Percentiles rank a stretch among this genome's conserved stretches.
phyloP scores from a whole-genome alignment of 495 filamentous ascomycete genomes.

The Ramalina peruviana region DNA sequence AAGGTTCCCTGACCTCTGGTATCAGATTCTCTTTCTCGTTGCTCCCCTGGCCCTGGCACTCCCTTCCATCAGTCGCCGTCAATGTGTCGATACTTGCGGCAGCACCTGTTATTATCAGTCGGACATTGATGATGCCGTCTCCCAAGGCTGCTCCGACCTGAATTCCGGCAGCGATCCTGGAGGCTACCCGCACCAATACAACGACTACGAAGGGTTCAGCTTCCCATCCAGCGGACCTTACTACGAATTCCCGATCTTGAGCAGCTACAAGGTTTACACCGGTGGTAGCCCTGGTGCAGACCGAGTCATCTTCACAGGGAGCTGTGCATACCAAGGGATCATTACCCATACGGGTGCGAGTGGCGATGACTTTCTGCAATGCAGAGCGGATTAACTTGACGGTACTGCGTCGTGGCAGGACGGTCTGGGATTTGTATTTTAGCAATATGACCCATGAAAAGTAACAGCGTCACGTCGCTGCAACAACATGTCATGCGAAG shows the following conservation, averaged over 20 bases:
- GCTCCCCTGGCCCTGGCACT: background rate
- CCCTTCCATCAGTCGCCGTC: conserved; percentile 11
- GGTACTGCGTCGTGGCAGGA: too few species aligned
- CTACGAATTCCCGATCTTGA: conserved; percentile 60
- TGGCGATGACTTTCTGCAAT: conserved; percentile 50
- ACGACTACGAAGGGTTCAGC: conserved; percentile 59
- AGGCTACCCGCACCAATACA: conserved; percentile 56
- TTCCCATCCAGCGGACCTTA: conserved; percentile 51
- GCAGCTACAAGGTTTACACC: conserved; percentile 35
- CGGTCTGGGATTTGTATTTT: too few species aligned
- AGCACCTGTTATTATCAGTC: conserved; percentile 32
- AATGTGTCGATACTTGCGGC: conserved; percentile 28
- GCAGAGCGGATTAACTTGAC: conserved; percentile 19
- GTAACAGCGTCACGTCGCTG: too few species aligned
- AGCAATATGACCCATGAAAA: too few species aligned
- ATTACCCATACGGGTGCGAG: conserved; percentile 60
- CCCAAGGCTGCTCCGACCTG: conserved; percentile 31
- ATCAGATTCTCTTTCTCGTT: too few species aligned
- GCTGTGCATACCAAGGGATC: conserved; percentile 37
- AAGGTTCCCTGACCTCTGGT: too few species aligned
- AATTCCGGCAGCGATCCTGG: conserved; percentile 25
- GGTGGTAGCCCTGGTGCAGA: conserved; percentile 57
- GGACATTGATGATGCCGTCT: conserved; percentile 31
- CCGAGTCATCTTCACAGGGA: conserved; percentile 51
- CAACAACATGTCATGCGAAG: too few species aligned